Evolutionary conservation across 2,329 filamentous ascomycete genomes (phyloP), one percentile per base, ranked within the genome.

Genomic region (Penicillium sp.): DNA sequence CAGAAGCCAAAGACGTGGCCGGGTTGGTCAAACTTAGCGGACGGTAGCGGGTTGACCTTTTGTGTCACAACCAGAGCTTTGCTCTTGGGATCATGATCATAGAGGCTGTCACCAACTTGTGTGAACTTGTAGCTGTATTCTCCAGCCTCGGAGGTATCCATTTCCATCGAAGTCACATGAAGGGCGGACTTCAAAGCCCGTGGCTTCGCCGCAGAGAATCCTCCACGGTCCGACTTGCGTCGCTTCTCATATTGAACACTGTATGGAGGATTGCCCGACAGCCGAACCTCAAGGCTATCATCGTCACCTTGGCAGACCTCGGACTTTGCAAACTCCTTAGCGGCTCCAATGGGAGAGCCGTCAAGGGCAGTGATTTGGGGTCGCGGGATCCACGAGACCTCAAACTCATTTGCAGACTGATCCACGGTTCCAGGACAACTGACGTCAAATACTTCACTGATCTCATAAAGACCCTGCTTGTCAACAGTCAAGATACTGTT

Each of bases 1-100:
- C 94, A 99, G 76, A 93, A 96, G 72, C 94, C 96, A 81, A 97
- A 97, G 0, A 91, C 93, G 74, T 94, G 94, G 17, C 93, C 93
- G 3, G 93, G 91, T 64, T 90, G 90, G 58, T 84, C 82, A 70
- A 99, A 99, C 6, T 83, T 82, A 4, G 93, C 94, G 2, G 87
- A 86, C 1, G 94, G 94, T 58, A 89, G 89, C 15, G 91, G 83
- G 68, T 96, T 89, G 49, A 99, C 91, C 25, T 83, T 88, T 74
- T 99, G 94, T 65, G 89, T 86, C 33, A 99, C 80, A 13, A 84
- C 80, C 35, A 97, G 73, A 6, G 88, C 85, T 21, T 81, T 79
- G 68, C 88, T 87, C 63, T 84, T 84, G 60, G 83, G 81, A 67
- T 90, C 86, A 69, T 88, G 85, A 67, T 90, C 86, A 76, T 99